These are phyloP conservation scores for Bolboschoenoplectus hybrid DNA, from an alignment of 202 grass and related monocot species.

Conservation along the genomic window DNA sequence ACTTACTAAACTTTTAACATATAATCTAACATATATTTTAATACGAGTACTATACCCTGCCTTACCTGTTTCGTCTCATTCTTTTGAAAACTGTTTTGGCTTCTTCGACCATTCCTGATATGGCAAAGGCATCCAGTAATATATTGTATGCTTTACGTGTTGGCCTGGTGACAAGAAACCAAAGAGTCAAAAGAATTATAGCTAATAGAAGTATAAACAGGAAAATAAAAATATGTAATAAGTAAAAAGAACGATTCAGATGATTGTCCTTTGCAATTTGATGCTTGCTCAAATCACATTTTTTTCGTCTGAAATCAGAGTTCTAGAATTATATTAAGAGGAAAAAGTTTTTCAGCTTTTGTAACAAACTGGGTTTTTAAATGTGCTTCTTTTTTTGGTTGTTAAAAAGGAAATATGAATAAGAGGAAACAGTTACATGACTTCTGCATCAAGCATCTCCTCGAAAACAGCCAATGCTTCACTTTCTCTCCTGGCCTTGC, in stretches of 20 bases:
- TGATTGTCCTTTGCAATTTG: background rate
- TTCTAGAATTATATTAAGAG: background rate
- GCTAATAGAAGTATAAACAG: slow-evolving; percentile 36
- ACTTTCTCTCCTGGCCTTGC: slow-evolving; percentile 89
- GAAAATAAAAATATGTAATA: background rate
- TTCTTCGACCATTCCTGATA: slow-evolving; percentile 91
- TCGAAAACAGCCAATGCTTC: slow-evolving; percentile 95
- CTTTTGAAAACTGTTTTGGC: slow-evolving; percentile 83
- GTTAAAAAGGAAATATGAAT: slow-evolving; percentile 25
- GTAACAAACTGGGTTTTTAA: background rate
- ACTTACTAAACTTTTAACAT: background rate
- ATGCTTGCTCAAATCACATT: background rate
- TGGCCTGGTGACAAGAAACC: slow-evolving; percentile 53
- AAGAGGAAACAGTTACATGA: slow-evolving; percentile 67
- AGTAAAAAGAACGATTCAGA: slow-evolving; percentile 11
- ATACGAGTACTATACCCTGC: slow-evolving; percentile 4
- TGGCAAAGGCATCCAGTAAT: slow-evolving; percentile 90
- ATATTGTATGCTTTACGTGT: slow-evolving; percentile 96
- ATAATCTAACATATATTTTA: background rate
- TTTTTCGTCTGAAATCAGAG: background rate
- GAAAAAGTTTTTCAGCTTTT: background rate
- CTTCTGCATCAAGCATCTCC: slow-evolving; percentile 99
- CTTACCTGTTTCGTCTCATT: slow-evolving; percentile 86
- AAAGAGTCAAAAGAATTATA: slow-evolving; percentile 34
- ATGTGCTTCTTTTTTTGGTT: slow-evolving; percentile 4